A percentile compares a stretch with the other conserved stretches of the same genome.
Evolutionary conservation across 768 basidiomycete species (phyloP).

Genomic region (Russula virescens): DNA sequence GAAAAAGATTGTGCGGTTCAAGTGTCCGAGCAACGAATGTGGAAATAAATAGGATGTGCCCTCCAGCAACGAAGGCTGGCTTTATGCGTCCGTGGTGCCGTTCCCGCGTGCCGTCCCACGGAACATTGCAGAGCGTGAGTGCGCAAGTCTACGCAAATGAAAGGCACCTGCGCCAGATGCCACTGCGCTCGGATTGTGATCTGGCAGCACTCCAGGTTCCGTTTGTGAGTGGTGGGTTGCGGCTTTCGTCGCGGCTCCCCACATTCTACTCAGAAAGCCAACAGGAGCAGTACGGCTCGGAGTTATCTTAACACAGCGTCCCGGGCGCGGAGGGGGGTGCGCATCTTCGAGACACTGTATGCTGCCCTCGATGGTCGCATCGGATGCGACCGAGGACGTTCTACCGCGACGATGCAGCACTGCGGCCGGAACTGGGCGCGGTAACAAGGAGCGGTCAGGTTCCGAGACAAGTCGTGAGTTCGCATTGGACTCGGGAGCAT

Average conservation of each 20-base stretch:
- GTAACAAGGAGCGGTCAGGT: conserved; percentile 33
- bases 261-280: conserved; percentile 68
- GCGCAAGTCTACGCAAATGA: conserved; percentile 36
- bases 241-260: conserved; percentile 53
- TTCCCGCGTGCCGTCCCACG: conserved; percentile 25
- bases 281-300: conserved; percentile 30
- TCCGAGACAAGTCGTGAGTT: conserved; percentile 15
- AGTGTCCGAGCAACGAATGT: conserved; percentile 18
- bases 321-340: conserved; percentile 7
- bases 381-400: conserved; percentile 19
- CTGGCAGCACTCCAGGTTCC: conserved; percentile 12
- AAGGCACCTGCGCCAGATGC: conserved; percentile 30
- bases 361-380: conserved; percentile 21
- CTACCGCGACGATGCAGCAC: conserved; percentile 28
- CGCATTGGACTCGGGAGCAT: conserved; percentile 29
- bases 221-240: conserved; percentile 20
- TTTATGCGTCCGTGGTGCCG: background rate
- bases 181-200: conserved; percentile 29
- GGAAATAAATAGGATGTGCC: conserved; percentile 12
- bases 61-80: conserved; percentile 14
- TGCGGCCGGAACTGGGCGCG: conserved; percentile 44
- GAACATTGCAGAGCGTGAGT: conserved; percentile 42
- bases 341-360: conserved; percentile 5
- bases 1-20: conserved; percentile 5
- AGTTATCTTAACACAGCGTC: conserved; percentile 24